Evolutionary conservation across 805 yeast genomes (phyloP).

Genomic region (Wickerhamiella azyma): DNA sequence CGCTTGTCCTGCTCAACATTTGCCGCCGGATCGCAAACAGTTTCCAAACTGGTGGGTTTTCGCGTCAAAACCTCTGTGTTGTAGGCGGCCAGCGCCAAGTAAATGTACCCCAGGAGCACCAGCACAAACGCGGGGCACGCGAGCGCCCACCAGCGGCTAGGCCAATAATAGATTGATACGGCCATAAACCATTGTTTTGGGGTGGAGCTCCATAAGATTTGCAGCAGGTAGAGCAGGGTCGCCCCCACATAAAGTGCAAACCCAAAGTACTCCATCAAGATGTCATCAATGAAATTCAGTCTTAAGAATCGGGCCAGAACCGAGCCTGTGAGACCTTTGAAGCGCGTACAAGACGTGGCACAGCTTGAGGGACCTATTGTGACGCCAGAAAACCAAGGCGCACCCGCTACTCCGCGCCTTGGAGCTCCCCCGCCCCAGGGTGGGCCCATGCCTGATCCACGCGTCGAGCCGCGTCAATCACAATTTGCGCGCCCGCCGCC

Average conservation of each 20-base stretch:
- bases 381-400: too few species aligned
- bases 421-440: too few species aligned
- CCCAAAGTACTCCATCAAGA: constrained; percentile 76
- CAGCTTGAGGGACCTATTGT: too few species aligned
- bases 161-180: constrained; percentile 55
- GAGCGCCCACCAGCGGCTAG: constrained; percentile 85
- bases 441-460: too few species aligned
- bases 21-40: constrained; percentile 57
- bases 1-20: constrained; percentile 24
- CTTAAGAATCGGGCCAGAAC: neutral
- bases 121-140: constrained; percentile 61
- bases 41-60: constrained; percentile 42
- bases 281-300: neutral
- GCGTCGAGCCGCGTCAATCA: too few species aligned
- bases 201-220: constrained; percentile 60
- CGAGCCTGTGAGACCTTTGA: neutral
- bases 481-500: too few species aligned
- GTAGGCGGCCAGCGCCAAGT: constrained; percentile 55
- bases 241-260: constrained; percentile 68
- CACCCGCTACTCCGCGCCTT: too few species aligned
- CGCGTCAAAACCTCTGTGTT: constrained; percentile 64
- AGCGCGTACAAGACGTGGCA: too few species aligned
- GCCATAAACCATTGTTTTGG: constrained; percentile 46
- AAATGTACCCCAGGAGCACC: constrained; percentile 57
- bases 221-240: constrained; percentile 39